Evolutionary conservation across 2,329 filamentous ascomycete genomes (phyloP).

Genomic region (Proliferodiscus dingleyae): DNA sequence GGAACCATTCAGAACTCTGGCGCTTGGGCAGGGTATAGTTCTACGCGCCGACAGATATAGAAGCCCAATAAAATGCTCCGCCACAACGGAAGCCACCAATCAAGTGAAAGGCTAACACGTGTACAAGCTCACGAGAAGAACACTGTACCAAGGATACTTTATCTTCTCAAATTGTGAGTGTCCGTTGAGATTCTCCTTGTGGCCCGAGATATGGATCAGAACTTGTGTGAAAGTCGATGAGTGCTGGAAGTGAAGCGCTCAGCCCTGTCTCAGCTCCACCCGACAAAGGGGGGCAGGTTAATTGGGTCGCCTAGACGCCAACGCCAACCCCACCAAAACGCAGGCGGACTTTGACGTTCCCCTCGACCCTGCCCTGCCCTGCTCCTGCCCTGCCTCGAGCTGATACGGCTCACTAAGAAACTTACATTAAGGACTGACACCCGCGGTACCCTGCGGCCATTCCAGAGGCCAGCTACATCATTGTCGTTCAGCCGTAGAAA

Average conservation of each 20-base stretch:
- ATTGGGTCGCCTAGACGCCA: neutral
- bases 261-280: neutral
- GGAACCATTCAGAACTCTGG: neutral
- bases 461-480: constrained; percentile 9
- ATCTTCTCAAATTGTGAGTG: too few species aligned
- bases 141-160: too few species aligned
- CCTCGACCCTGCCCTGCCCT: neutral
- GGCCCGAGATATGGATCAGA: too few species aligned
- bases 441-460: constrained; percentile 4
- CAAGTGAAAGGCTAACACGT: neutral
- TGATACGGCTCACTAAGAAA: constrained; percentile 5
- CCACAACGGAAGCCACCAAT: constrained; percentile 8
- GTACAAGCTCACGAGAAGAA: neutral
- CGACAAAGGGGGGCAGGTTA: neutral
- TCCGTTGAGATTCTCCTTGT: too few species aligned
- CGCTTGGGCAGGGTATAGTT: neutral
- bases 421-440: constrained; percentile 16
- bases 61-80: constrained; percentile 7
- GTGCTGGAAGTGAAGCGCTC: constrained; percentile 6
- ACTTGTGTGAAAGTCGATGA: too few species aligned
- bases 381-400: neutral
- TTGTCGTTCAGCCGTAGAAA: neutral
- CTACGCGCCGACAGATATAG: constrained; percentile 12
- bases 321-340: constrained; percentile 5
- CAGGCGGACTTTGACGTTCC: neutral